Evolutionary conservation across 805 yeast genomes (phyloP), one percentile per base, ranked within the genome.

Genomic region (Kuraishia molischiana): DNA sequence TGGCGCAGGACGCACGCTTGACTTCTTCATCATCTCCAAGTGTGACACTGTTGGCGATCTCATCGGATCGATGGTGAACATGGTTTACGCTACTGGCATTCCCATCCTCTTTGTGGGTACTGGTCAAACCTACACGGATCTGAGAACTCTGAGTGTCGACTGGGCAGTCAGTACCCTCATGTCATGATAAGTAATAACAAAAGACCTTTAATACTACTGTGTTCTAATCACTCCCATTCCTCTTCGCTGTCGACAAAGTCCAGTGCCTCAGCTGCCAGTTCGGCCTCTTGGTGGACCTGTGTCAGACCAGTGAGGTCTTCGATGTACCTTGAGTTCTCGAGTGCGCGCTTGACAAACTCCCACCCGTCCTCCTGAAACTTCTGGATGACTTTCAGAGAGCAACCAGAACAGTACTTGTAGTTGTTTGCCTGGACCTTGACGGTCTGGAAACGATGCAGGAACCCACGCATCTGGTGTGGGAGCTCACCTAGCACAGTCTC

Each of bases 21-120:
- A 92, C 58, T 92, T 89, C 54, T 92, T 90, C 62, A 80, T 90
- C 41, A 81, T 90, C 29, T 83, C 95, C 35, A 90, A 90, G 57
- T 92, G 96, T 50, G 98, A 90, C 56, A 92, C 98, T 0, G 98
- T 90, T 21, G 98, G 97, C 22, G 95, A 87, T 51, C 70, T 90
- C 74, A 79, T 90, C 32, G 98, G 98, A 19, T 79, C 95, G 2
- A 85, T 90, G 85, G 96, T 90, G 19, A 92, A 92, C 57, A 85
- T 90, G 95, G 96, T 94, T 2, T 84, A 84, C 66, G 89, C 96
- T 4, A 92, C 97, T 0, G 85, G 89, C 24, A 92, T 90, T 18
- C 98, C 98, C 0, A 92, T 90, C 28, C 66, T 90, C 46, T 92
- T 92, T 58, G 92, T 90, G 38, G 98, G 98, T 26, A 86, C 89